phyloP scores from a whole-genome alignment of 441 rosid genomes.

The Brassica hybrid region DNA sequence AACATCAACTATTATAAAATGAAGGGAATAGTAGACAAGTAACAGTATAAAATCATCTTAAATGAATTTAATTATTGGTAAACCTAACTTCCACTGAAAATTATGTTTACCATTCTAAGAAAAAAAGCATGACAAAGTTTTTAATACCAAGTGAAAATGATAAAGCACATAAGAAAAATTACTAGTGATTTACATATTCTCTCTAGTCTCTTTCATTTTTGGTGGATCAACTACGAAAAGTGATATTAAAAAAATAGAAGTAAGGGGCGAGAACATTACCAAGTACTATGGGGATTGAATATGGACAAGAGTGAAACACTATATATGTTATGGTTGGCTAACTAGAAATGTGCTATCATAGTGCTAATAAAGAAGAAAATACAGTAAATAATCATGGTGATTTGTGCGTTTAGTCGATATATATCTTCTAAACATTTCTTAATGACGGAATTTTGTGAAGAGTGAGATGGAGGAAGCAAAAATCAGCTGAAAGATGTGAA shows the following conservation, averaged over 20 bases:
- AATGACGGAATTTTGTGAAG: neutral
- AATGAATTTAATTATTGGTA: neutral
- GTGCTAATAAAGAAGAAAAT: neutral
- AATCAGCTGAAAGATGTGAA: neutral
- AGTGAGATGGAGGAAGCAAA: neutral
- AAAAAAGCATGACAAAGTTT: neutral
- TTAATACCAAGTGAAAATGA: neutral
- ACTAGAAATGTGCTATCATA: neutral
- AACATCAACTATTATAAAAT: too few relatives aligned
- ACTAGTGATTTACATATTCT: neutral
- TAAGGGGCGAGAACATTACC: neutral
- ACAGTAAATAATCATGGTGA: neutral
- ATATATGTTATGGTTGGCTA: neutral
- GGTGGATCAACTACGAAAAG: neutral
- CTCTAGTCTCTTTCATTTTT: neutral
- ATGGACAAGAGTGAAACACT: neutral
- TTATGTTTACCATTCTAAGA: neutral
- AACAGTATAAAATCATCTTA: too few relatives aligned
- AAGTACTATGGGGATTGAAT: neutral
- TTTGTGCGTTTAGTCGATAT: neutral
- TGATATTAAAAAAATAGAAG: neutral
- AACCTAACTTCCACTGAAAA: neutral
- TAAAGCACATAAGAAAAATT: neutral
- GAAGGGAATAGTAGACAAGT: neutral
- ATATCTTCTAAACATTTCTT: neutral